These are phyloP conservation scores for Colletotrichum incanum DNA, from an alignment of 2,329 filamentous ascomycete genomes.

Conservation along the genomic window DNA sequence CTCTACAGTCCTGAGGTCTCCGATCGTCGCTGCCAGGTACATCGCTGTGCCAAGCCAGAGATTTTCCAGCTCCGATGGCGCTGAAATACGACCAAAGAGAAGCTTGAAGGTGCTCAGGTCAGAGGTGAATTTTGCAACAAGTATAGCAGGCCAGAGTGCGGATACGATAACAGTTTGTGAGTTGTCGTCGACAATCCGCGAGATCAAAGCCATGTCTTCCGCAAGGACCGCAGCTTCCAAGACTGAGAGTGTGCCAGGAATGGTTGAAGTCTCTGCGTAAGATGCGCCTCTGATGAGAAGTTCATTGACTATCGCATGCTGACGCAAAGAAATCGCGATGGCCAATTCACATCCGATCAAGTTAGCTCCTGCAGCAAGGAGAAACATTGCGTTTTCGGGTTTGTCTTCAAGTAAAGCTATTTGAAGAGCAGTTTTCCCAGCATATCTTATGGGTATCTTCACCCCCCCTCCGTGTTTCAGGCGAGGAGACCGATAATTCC, in stretches of 20 bases:
- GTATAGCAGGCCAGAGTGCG: not conserved
- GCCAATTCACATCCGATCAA: not conserved
- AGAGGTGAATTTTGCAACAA: not conserved
- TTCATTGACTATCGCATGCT: not conserved
- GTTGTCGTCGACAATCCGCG: not conserved
- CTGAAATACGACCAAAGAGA: not conserved
- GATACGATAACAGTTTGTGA: not conserved
- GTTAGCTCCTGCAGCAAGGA: not conserved
- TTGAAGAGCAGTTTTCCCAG: not conserved
- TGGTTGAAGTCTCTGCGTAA: not conserved
- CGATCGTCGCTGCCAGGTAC: not conserved
- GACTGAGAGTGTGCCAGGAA: not conserved
- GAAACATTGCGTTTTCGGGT: not conserved
- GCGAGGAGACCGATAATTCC: not conserved
- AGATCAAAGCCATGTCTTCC: not conserved
- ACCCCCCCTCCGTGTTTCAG: rapidly evolving
- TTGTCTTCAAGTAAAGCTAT: not conserved
- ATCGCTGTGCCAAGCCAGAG: not conserved
- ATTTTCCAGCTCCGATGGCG: not conserved
- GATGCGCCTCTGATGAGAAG: not conserved
- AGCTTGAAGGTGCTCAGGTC: not conserved
- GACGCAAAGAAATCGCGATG: not conserved
- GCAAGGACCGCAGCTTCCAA: not conserved
- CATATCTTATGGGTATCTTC: too few species aligned
- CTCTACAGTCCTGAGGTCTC: not conserved